Evolutionary conservation across 176 grass and related monocot genomes (phyloP).

Genomic region (Echinochloa phyllopogon): DNA sequence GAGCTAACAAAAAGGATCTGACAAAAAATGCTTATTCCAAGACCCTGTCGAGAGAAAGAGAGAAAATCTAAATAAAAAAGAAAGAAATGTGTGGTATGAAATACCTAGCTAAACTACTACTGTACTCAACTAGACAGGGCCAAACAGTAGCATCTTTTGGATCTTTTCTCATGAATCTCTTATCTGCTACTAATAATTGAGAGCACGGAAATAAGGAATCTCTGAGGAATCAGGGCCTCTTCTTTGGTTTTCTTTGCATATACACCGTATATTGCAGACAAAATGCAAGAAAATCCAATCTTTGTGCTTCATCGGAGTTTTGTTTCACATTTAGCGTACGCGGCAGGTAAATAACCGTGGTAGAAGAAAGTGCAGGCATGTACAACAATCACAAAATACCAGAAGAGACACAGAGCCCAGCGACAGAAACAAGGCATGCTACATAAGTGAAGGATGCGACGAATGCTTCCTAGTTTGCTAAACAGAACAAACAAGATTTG

Average conservation of each 20-base stretch:
- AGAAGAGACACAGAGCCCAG: not conserved
- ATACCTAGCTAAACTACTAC: slow-evolving; percentile 24
- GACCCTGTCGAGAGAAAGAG: slow-evolving; percentile 9
- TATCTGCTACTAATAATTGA: slow-evolving; percentile 52
- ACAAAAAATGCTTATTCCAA: slow-evolving; percentile 33
- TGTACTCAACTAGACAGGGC: slow-evolving; percentile 3
- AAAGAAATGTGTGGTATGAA: not conserved
- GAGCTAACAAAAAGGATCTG: slow-evolving; percentile 35
- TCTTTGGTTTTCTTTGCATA: slow-evolving; percentile 44
- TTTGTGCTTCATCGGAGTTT: slow-evolving; percentile 28
- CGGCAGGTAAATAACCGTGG: not conserved
- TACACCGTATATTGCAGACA: slow-evolving; percentile 1
- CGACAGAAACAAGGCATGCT: not conserved
- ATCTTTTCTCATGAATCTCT: slow-evolving; percentile 53
- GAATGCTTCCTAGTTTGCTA: slow-evolving; percentile 9
- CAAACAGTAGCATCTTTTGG: slow-evolving; percentile 62
- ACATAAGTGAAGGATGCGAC: not conserved
- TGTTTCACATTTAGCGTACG: not conserved
- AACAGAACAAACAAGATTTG: slow-evolving; percentile 27
- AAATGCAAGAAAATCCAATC: not conserved
- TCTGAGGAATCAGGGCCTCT: slow-evolving; percentile 47
- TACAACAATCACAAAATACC: slow-evolving; percentile 24
- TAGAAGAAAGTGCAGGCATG: not conserved
- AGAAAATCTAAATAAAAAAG: not conserved
- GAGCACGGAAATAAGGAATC: slow-evolving; percentile 47